These are phyloP conservation scores for Scedosporium aurantiacum DNA, from an alignment of 2,329 filamentous ascomycete species.

Conservation along the genomic window DNA sequence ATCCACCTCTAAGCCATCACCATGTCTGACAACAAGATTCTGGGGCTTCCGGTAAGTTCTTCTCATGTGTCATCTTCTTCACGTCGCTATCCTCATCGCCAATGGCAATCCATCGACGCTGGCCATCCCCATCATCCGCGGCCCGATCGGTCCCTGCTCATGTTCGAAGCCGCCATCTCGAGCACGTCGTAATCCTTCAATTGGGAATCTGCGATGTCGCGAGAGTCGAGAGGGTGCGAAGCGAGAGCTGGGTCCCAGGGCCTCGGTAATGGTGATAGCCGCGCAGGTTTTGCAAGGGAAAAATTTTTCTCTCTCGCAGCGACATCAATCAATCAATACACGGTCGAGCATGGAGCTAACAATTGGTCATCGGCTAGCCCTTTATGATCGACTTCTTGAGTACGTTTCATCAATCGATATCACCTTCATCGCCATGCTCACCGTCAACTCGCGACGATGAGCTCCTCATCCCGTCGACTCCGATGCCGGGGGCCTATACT, in stretches of 20 bases:
- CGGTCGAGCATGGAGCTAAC: slow-evolving; percentile 21
- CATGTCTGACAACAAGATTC: slow-evolving; percentile 48
- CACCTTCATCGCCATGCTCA: slow-evolving; percentile 2
- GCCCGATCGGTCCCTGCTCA: not conserved
- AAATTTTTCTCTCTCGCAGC: not conserved
- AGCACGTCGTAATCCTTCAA: not conserved
- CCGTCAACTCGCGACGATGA: not conserved
- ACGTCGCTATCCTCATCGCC: slow-evolving; percentile 5
- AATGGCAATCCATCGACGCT: slow-evolving; percentile 7
- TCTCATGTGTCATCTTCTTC: slow-evolving; percentile 1
- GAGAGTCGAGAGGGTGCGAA: not conserved
- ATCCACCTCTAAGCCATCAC: slow-evolving; percentile 29
- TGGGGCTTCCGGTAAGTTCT: slow-evolving; percentile 57
- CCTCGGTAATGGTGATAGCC: not conserved
- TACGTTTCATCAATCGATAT: slow-evolving; percentile 45
- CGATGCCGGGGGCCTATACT: slow-evolving; percentile 6
- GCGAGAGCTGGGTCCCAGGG: not conserved
- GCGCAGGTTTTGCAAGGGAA: not conserved
- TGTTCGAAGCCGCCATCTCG: not conserved
- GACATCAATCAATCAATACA: not conserved
- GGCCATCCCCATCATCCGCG: not conserved
- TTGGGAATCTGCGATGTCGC: not conserved
- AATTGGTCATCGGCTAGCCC: slow-evolving; percentile 43
- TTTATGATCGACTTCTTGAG: slow-evolving; percentile 98
- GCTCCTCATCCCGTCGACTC: not conserved